Conservation (phyloP, 2,329 filamentous ascomycete species). For the Teratosphaeria destructans region DNA sequence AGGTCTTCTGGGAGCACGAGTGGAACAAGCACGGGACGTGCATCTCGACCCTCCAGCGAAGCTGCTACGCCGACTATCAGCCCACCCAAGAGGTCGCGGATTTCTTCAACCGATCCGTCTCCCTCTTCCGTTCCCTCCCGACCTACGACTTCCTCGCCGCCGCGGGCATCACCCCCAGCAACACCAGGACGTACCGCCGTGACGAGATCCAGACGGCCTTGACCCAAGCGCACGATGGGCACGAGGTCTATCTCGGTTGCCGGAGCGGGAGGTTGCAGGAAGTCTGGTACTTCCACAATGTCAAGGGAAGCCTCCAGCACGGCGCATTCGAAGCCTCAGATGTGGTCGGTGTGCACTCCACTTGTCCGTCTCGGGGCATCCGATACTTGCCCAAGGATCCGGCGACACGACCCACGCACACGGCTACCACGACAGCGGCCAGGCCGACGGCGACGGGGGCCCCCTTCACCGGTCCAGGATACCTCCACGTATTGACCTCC, state of each 20-base stretch:
- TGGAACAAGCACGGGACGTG: slow-evolving; percentile 66
- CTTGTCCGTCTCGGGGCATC: background rate
- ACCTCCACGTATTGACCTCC: background rate
- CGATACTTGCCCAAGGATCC: background rate
- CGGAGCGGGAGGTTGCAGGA: slow-evolving; percentile 7
- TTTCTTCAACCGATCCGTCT: slow-evolving; percentile 57
- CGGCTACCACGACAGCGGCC: background rate
- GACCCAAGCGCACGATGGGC: slow-evolving; percentile 39
- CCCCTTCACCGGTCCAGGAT: background rate
- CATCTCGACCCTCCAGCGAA: slow-evolving; percentile 55
- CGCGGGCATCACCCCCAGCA: slow-evolving; percentile 50
- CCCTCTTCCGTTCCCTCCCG: slow-evolving; percentile 55
- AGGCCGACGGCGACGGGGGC: background rate
- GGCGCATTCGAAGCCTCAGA: background rate
- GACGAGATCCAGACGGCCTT: slow-evolving; percentile 45
- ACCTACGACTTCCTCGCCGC: slow-evolving; percentile 52
- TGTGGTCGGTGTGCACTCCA: background rate
- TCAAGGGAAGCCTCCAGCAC: background rate
- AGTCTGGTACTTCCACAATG: background rate
- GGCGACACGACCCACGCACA: background rate
- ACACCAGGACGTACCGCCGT: slow-evolving; percentile 44
- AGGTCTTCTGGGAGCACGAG: slow-evolving; percentile 58
- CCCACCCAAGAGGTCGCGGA: slow-evolving; percentile 55
- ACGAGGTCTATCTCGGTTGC: slow-evolving; percentile 52
- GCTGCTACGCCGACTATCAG: slow-evolving; percentile 51